Percentiles rank a stretch among this genome's conserved stretches.
These are phyloP conservation scores for Xylaria sp. DNA, from an alignment of 2,329 filamentous ascomycete genomes.

Conservation along the genomic window DNA sequence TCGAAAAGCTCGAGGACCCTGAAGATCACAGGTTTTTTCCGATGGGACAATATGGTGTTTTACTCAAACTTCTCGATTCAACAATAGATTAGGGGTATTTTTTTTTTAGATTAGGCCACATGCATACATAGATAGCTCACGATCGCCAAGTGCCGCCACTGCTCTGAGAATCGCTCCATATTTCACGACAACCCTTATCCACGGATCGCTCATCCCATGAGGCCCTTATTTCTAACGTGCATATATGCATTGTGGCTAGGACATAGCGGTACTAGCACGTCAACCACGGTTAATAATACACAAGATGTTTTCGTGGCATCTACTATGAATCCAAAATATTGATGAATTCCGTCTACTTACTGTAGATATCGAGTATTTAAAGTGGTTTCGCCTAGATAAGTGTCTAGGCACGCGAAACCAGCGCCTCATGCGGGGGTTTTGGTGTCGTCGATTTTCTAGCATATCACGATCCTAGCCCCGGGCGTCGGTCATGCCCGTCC, in stretches of 20 bases:
- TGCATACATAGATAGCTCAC: neutral
- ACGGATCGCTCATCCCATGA: neutral
- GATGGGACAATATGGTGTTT: neutral
- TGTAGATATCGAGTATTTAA: neutral
- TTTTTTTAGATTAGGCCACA: neutral
- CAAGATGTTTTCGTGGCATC: neutral
- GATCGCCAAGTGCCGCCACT: neutral
- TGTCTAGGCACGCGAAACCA: neutral
- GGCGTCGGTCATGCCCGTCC: neutral
- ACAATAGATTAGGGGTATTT: neutral
- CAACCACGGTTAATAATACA: neutral
- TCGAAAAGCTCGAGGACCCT: slow-evolving; percentile 9
- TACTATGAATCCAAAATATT: neutral
- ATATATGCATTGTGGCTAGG: neutral
- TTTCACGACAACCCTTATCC: slow-evolving; percentile 5
- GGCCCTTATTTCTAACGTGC: neutral
- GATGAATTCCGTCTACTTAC: neutral
- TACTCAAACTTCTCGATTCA: neutral
- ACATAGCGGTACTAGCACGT: neutral
- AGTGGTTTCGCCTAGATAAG: neutral
- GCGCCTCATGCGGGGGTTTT: neutral
- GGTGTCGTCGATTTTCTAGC: slow-evolving; percentile 19
- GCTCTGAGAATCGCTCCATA: neutral
- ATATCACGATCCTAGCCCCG: slow-evolving; percentile 31
- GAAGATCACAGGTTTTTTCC: slow-evolving; percentile 9